These are phyloP conservation scores for Orbilia javanica DNA, from an alignment of 2,329 filamentous ascomycete genomes.

Conservation along the genomic window DNA sequence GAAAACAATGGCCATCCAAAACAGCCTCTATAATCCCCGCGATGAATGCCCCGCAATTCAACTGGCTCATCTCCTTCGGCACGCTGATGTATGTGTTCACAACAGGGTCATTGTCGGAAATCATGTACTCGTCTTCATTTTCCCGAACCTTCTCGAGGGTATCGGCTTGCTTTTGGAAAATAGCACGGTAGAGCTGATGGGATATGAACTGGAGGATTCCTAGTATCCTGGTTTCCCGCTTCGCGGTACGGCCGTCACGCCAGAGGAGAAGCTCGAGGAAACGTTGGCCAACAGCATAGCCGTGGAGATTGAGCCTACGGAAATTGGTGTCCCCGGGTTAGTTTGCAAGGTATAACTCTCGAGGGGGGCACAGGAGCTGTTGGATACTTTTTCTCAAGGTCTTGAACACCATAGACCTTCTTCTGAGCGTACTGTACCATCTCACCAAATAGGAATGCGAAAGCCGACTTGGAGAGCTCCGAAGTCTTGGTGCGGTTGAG, in stretches of 20 bases:
- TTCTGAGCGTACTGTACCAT: constrained; percentile 96
- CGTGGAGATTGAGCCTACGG: constrained; percentile 83
- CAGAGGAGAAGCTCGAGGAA: constrained; percentile 95
- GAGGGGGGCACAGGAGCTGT: not conserved
- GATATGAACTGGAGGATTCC: constrained; percentile 95
- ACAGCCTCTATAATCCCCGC: constrained; percentile 95
- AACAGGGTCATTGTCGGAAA: constrained; percentile 96
- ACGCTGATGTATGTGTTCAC: constrained; percentile 95
- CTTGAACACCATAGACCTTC: constrained; percentile 89
- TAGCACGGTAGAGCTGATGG: constrained; percentile 88
- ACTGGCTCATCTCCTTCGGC: constrained; percentile 92
- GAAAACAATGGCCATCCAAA: constrained; percentile 91
- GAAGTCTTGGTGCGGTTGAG: constrained; percentile 88
- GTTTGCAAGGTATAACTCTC: not conserved
- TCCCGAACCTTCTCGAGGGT: constrained; percentile 88
- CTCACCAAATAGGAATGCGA: constrained; percentile 95
- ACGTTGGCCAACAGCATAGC: constrained; percentile 92
- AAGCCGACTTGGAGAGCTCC: constrained; percentile 91
- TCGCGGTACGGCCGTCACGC: constrained; percentile 78
- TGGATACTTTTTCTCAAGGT: constrained; percentile 85
- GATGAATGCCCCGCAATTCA: constrained; percentile 96
- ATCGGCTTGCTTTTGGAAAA: constrained; percentile 91
- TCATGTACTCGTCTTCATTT: constrained; percentile 97
- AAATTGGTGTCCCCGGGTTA: not conserved
- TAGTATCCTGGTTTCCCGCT: constrained; percentile 87